A percentile compares a stretch with the other conserved stretches of the same genome.
Evolutionary conservation across 2,329 filamentous ascomycete genomes (phyloP).

Genomic region (Grosmannia serpens): DNA sequence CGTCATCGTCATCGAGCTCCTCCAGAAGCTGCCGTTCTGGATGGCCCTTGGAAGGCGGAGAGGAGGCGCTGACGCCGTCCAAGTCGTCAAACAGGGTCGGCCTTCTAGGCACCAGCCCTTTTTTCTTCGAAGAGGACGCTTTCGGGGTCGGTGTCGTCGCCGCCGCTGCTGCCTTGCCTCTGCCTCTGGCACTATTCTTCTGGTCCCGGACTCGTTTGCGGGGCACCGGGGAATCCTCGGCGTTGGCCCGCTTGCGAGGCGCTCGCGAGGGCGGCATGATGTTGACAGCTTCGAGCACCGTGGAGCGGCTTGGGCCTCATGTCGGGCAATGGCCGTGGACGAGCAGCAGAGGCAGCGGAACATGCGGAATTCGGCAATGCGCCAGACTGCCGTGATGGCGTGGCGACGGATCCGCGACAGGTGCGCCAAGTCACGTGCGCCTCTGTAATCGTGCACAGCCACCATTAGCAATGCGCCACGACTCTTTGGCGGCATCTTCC

Average conservation of each 20-base stretch:
- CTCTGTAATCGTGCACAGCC: not conserved
- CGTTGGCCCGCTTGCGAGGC: conserved; percentile 51
- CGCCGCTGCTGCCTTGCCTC: not conserved
- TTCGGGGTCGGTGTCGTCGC: not conserved
- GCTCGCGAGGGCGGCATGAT: conserved; percentile 49
- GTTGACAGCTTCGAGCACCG: not conserved
- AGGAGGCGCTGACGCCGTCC: conserved; percentile 35
- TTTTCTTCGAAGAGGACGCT: not conserved
- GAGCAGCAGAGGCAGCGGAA: not conserved
- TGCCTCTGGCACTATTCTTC: conserved; percentile 15
- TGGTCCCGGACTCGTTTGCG: conserved; percentile 16
- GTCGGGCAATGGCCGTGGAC: not conserved
- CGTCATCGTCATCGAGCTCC: conserved; percentile 21
- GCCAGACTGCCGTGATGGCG: not conserved
- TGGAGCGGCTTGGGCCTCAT: not conserved
- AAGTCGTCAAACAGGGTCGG: conserved; percentile 50
- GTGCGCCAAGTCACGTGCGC: conserved; percentile 11
- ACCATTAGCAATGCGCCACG: not conserved
- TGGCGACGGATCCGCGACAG: not conserved
- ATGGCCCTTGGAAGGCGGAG: conserved; percentile 28
- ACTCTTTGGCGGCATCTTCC: conserved; percentile 4
- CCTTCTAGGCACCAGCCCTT: conserved; percentile 31
- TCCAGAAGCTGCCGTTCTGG: conserved; percentile 24
- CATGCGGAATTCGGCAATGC: too few species aligned
- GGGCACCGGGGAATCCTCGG: conserved; percentile 28